A percentile compares a stretch with the other conserved stretches of the same genome.
Conservation (phyloP, 495 filamentous ascomycete genomes). For the Neurospora sp. region DNA sequence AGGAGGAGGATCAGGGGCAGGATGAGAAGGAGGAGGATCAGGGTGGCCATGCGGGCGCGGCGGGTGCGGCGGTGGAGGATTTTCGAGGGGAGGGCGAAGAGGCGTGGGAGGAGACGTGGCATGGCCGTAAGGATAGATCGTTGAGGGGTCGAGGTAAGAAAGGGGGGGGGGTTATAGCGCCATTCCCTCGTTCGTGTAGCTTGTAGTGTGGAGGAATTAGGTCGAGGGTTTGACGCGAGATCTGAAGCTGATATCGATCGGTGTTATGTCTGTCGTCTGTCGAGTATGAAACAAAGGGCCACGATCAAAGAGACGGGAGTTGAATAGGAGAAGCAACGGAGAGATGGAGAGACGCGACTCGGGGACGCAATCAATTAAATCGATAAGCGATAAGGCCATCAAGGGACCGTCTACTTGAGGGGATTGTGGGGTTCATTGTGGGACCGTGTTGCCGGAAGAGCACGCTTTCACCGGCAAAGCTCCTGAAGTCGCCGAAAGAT, state of each 20-base stretch:
- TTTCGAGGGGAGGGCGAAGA: constrained; percentile 34
- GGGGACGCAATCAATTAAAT: background rate
- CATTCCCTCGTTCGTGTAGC: background rate
- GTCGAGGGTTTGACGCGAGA: background rate
- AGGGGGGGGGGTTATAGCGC: background rate
- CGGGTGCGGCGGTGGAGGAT: constrained; percentile 45
- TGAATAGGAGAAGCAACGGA: background rate
- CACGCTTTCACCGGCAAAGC: background rate
- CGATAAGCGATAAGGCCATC: background rate
- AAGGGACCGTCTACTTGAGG: background rate
- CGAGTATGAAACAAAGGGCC: background rate
- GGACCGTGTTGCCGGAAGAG: background rate
- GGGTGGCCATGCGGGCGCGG: constrained; percentile 43
- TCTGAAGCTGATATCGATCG: background rate
- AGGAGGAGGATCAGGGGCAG: constrained; percentile 36
- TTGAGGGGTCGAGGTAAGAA: too few relatives aligned
- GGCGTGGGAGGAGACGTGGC: constrained; percentile 23
- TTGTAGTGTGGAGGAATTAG: background rate
- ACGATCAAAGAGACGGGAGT: background rate
- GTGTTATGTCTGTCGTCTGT: background rate
- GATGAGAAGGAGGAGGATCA: constrained; percentile 40
- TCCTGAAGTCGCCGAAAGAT: background rate
- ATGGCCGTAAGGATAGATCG: background rate
- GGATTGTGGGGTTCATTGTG: background rate
- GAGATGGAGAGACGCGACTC: background rate